Base-by-base conservation (phyloP, 352 stramenopile species). In the Globisporangium alternatum region DNA sequence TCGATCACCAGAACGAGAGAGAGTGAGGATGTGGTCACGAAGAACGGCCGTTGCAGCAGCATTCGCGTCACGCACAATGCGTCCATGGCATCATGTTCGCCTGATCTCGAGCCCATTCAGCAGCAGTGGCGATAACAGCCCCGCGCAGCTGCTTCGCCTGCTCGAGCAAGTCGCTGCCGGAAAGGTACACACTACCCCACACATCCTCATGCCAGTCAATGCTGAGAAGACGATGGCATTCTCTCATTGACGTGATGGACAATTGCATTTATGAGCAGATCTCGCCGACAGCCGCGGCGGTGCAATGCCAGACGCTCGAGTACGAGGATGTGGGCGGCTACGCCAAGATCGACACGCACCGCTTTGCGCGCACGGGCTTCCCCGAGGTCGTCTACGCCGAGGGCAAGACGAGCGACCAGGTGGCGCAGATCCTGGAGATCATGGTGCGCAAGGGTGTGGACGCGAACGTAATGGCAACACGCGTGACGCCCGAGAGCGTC, bases 331-430 rank as follows among this genome's bases (percentile, higher is more conserved):
- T 91, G 10, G 80, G 73, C 2, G 55, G 71, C 6, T 91, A 78
- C 37, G 84, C 82, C 45, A 93, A 93, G 74, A 90, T 98, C 31
- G 96, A 98, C 73, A 96, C 92, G 49, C 81, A 85, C 19, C 79
- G 96, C 15, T 78, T 86, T 6, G 77, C 68, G 44, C 87, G 96
- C n/a, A 97, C 91, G 19, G 95, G 95, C 10, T 98, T 99, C 67
- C 96, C 96, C 0, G 95, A 99, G 60, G 95, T 97, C 43, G 85
- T 99, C 31, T 99, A 98, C 76, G 91, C 80, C 15, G 84, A 98
- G 74, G 93, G 91, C 28, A 99, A 99, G 72, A 98, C 89, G 1
- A 63, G 88, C 5, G 59, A 82, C 41, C 94, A 98, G 64, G 86
- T 99, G 43, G 84, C 86, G 6, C 61, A 68, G 13, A 98, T 98